These are phyloP conservation scores for Magnolia kwangsiensis DNA, from an alignment of 164 flowering plant genomes.

Conservation along the genomic window DNA sequence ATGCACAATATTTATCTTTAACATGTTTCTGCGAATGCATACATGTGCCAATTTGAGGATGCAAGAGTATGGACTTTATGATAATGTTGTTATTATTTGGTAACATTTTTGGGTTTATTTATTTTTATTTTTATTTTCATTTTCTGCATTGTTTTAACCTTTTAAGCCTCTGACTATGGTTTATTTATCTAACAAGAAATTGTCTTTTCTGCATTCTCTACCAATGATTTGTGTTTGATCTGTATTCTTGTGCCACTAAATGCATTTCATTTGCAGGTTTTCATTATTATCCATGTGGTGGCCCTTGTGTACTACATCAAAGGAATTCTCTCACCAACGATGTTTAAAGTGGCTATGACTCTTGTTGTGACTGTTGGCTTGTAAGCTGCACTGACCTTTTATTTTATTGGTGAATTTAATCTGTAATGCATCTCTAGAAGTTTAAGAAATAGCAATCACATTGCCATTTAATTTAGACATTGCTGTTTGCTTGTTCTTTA, in stretches of 20 bases:
- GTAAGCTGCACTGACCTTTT: constrained; percentile 48
- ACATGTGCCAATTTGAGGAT: background rate
- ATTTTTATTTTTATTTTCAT: too few relatives aligned
- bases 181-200: background rate
- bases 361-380: constrained; percentile 84
- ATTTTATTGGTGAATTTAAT: background rate
- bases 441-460: background rate
- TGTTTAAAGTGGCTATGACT: constrained; percentile 96
- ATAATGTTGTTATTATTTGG: too few relatives aligned
- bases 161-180: too few relatives aligned
- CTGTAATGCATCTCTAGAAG: background rate
- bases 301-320: constrained; percentile 90
- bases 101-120: too few relatives aligned
- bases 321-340: constrained; percentile 86
- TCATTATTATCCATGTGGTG: constrained; percentile 93
- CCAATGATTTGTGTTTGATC: background rate
- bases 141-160: too few relatives aligned
- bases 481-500: background rate
- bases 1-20: background rate
- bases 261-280: constrained; percentile 56
- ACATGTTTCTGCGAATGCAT: background rate
- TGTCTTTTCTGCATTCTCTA: background rate
- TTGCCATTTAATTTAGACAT: background rate
- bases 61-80: background rate
- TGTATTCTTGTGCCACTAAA: constrained; percentile 3